Conservation (phyloP, 2,329 filamentous ascomycete species). For the Talaromyces funiculosus region DNA sequence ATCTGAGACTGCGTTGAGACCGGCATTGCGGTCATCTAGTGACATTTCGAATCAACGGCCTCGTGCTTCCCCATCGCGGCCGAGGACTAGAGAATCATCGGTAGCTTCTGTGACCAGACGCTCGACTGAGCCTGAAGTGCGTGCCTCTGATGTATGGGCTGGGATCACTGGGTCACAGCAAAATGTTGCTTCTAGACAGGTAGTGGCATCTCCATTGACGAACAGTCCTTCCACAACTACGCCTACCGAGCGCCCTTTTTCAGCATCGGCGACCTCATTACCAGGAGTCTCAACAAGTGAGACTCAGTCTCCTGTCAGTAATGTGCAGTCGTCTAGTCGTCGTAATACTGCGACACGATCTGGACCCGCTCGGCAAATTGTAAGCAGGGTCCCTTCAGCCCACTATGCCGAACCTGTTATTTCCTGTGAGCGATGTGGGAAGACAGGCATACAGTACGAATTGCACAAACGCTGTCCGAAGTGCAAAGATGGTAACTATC, state of each 20-base stretch:
- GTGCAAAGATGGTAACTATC: conserved; percentile 67
- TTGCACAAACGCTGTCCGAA: conserved; percentile 75
- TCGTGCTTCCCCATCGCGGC: conserved; percentile 23
- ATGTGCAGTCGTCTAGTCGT: conserved; percentile 17
- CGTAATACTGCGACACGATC: conserved; percentile 26
- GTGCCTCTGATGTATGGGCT: conserved; percentile 22
- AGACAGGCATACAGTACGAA: conserved; percentile 71
- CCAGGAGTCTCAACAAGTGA: conserved; percentile 4
- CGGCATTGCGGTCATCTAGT: conserved; percentile 31
- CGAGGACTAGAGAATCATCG: conserved; percentile 22
- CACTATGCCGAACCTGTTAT: conserved; percentile 66
- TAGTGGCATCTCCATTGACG: conserved; percentile 22
- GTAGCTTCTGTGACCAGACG: conserved; percentile 24
- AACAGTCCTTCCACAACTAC: conserved; percentile 1
- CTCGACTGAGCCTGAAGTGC: conserved; percentile 30
- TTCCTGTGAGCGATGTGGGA: conserved; percentile 65
- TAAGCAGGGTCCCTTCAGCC: conserved; percentile 19
- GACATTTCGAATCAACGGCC: conserved; percentile 32
- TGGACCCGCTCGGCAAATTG: conserved; percentile 27
- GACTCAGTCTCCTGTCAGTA: not conserved
- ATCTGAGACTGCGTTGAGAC: conserved; percentile 30
- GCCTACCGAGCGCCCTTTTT: conserved; percentile 16
- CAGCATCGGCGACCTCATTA: conserved; percentile 3
- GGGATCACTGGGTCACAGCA: conserved; percentile 19
- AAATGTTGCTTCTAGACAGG: conserved; percentile 20